Conservation (phyloP, 495 filamentous ascomycete genomes). For the Penicillium odoratum region DNA sequence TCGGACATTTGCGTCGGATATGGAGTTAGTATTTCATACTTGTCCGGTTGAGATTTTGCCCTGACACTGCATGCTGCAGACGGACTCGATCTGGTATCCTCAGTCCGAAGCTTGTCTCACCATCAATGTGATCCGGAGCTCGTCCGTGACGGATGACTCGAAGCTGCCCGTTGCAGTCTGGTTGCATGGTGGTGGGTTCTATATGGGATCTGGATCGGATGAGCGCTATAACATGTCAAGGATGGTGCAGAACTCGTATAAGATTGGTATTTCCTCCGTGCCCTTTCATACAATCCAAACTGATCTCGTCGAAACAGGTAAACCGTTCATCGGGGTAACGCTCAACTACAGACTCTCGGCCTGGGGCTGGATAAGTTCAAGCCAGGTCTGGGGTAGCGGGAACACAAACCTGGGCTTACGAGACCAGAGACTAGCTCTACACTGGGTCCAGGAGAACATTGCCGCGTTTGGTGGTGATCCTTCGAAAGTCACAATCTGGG, state of each 20-base stretch:
- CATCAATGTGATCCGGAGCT: conserved; percentile 52
- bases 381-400: conserved; percentile 36
- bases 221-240: conserved; percentile 55
- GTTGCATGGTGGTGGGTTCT: conserved; percentile 63
- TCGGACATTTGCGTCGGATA: conserved; percentile 53
- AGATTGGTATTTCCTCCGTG: conserved; percentile 34
- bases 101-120: conserved; percentile 56
- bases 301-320: conserved; percentile 18
- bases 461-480: conserved; percentile 55
- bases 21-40: conserved; percentile 23
- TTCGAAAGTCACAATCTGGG: conserved; percentile 67
- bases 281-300: neutral
- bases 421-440: conserved; percentile 61
- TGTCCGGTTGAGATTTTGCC: conserved; percentile 1
- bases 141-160: conserved; percentile 31
- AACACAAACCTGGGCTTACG: conserved; percentile 57
- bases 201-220: conserved; percentile 47
- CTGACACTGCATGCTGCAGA: conserved; percentile 20
- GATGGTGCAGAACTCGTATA: conserved; percentile 51
- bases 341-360: conserved; percentile 58
- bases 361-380: conserved; percentile 53
- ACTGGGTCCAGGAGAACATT: conserved; percentile 63
- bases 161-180: conserved; percentile 53
- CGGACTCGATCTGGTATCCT: conserved; percentile 48
- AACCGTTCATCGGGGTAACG: conserved; percentile 62